Evolutionary conservation across 163 green algal genomes (phyloP), one percentile per base, ranked within the genome.

Genomic region (Coccomyxa subellipsoidea): DNA sequence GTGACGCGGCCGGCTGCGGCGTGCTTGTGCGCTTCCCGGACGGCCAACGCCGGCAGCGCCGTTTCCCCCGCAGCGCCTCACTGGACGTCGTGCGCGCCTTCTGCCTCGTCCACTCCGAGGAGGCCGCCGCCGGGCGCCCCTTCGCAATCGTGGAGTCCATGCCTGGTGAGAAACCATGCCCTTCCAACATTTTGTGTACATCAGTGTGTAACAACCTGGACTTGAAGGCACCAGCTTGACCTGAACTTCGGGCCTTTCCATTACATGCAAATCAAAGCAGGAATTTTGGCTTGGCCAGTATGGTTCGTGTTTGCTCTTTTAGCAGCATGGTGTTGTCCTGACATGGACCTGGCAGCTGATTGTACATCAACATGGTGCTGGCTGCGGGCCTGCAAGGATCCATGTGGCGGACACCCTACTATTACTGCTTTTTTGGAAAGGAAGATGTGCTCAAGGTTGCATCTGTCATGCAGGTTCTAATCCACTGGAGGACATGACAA

Each of bases 11-110:
- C 66, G 77, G 84, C 34, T 88, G 88, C 77, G 5, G 18, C 12
- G 25, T 75, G 54, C 38, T n/a, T 7, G 32, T 83, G 79, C 87
- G 92, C 29, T 83, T 94, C 69, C 91, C 92, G 9, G 88, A 95
- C 80, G 91, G 92, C 18, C 31, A 7, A 10, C 84, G 92, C 29
- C 23, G 80, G 18, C 84, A 88, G 75, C 89, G 91, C 7, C 82
- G 90, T 40, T 95, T 95, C 84, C 82, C 79, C 10, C 53, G 29
- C 0, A 71, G 23, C 0, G 76, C 89, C 23, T 69, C 84, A 0
- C 54, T 95, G 4, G 15, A 66, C 18, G 81, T 75, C 0, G 66
- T 94, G 77, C 80, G 84, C 38, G 89, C 89, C 78, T 88, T 81
- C 0, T 85, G 59, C 77, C 36, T 88, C 8, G 40, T 69, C 6